Conservation (phyloP, 768 basidiomycete species). For the Tephrocybe rancida region DNA sequence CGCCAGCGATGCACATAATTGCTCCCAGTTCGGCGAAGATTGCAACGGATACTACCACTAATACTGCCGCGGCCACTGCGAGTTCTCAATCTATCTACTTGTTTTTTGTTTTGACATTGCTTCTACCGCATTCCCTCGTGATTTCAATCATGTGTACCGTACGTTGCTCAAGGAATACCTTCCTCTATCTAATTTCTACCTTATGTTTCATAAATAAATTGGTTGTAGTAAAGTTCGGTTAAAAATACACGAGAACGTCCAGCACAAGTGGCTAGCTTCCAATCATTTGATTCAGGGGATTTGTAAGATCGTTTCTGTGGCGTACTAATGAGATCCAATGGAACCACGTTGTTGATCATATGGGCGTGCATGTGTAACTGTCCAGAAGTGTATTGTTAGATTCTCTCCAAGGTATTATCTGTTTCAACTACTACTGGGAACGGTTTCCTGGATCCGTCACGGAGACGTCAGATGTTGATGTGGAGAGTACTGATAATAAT, state of each 20-base stretch:
- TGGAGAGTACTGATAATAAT: constrained; percentile 1
- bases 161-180: constrained; percentile 12
- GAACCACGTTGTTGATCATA: constrained; percentile 10
- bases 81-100: background rate
- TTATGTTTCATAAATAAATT: background rate
- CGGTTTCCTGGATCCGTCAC: constrained; percentile 5
- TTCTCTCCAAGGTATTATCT: background rate
- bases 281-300: background rate
- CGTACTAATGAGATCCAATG: constrained; percentile 14
- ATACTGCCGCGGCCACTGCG: constrained; percentile 5
- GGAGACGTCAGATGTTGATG: constrained; percentile 16
- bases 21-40: constrained; percentile 47
- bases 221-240: background rate
- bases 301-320: constrained; percentile 12
- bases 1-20: constrained; percentile 38
- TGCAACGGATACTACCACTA: constrained; percentile 39
- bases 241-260: background rate
- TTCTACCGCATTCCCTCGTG: constrained; percentile 5
- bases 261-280: background rate
- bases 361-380: constrained; percentile 3
- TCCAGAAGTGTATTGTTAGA: background rate
- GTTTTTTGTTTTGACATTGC: background rate
- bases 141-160: constrained; percentile 15
- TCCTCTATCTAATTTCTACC: constrained; percentile 6
- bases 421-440: constrained; percentile 1